These are phyloP conservation scores for Hyphopichia khmerensis DNA, from an alignment of 1,139 yeast genomes.

Conservation along the genomic window DNA sequence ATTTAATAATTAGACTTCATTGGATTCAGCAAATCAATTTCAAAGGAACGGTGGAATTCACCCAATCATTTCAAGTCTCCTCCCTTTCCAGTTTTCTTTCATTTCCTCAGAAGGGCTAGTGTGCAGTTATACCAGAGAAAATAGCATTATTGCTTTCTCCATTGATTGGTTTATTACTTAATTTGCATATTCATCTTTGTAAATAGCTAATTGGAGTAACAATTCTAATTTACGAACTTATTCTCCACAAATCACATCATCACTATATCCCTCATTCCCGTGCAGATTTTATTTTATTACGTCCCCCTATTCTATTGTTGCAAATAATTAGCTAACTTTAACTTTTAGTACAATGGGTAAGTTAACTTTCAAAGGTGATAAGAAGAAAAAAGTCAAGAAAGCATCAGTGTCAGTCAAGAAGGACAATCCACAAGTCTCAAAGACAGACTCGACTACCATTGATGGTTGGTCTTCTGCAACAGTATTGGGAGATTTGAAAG, in stretches of 20 bases:
- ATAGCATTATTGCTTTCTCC: neutral
- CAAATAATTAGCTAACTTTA: neutral
- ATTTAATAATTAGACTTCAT: neutral
- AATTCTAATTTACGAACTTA: too few species aligned
- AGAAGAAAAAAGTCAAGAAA: slow-evolving; percentile 4
- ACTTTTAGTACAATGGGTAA: slow-evolving; percentile 9
- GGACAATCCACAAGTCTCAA: neutral
- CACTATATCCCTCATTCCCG: neutral
- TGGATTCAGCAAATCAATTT: too few species aligned
- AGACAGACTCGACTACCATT: neutral
- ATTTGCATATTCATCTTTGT: too few species aligned
- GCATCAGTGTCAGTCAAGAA: too few species aligned
- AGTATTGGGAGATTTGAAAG: slow-evolving; percentile 9
- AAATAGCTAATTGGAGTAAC: too few species aligned
- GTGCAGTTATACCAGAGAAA: neutral
- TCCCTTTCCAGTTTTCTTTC: too few species aligned
- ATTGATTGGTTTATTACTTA: neutral
- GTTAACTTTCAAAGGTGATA: slow-evolving; percentile 12
- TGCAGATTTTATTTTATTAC: neutral
- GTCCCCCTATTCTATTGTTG: neutral
- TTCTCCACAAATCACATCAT: too few species aligned
- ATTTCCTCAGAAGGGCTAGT: neutral
- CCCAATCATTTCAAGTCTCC: neutral
- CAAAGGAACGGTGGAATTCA: neutral
- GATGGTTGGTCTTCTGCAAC: slow-evolving; percentile 11